Evolutionary conservation across 352 stramenopile genomes (phyloP).

Genomic region (Pythium chondricola): DNA sequence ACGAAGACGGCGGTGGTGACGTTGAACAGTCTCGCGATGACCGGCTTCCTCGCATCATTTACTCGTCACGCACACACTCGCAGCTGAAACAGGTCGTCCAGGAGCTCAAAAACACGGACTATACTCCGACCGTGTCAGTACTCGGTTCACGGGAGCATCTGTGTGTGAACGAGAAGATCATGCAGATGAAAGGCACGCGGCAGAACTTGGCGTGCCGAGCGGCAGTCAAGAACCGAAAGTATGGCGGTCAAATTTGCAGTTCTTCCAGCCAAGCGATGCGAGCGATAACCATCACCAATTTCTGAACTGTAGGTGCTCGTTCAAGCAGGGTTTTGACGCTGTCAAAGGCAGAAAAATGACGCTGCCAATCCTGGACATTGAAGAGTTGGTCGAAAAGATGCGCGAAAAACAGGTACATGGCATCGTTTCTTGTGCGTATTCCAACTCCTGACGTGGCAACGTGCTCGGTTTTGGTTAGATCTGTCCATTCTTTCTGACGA

Average conservation of each 20-base stretch:
- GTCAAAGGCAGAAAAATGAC: constrained; percentile 41
- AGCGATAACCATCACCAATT: not conserved
- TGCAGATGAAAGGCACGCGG: constrained; percentile 69
- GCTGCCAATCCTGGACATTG: constrained; percentile 96
- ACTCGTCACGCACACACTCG: constrained; percentile 97
- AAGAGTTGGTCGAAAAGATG: constrained; percentile 92
- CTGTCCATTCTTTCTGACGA: constrained; percentile 97
- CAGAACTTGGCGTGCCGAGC: constrained; percentile 86
- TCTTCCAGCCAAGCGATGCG: too few relatives aligned
- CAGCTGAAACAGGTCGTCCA: constrained; percentile 96
- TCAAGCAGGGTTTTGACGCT: constrained; percentile 73
- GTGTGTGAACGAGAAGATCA: constrained; percentile 94
- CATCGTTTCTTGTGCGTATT: not conserved
- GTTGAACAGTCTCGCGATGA: constrained; percentile 28
- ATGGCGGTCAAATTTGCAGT: too few relatives aligned
- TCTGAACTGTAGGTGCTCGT: constrained; percentile 54
- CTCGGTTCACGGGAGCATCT: constrained; percentile 96
- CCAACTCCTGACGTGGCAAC: too few relatives aligned
- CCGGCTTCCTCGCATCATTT: constrained; percentile 92
- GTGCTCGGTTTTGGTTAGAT: constrained; percentile 40
- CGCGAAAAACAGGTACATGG: constrained; percentile 57
- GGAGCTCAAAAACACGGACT: constrained; percentile 95
- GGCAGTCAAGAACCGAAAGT: constrained; percentile 88
- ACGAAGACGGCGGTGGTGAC: constrained; percentile 8
- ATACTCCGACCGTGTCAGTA: constrained; percentile 83